Conservation (phyloP, 495 filamentous ascomycete species). For the Geoglossum glabrum region DNA sequence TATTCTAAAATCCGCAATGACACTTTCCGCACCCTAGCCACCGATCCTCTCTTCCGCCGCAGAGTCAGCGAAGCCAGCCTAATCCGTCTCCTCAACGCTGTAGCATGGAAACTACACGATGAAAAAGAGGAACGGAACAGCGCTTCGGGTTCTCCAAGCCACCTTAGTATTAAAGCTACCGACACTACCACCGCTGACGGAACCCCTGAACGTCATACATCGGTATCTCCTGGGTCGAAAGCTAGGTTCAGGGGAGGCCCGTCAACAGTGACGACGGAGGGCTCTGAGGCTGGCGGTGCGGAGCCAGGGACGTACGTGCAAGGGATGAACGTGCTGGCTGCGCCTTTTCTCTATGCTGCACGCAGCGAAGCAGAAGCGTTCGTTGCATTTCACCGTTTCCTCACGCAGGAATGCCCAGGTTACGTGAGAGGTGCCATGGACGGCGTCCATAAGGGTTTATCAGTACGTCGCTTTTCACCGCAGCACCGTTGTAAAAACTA, state of each 20-base stretch:
- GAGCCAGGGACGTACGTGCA: slow-evolving; percentile 82
- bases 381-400: slow-evolving; percentile 69
- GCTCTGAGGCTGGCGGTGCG: slow-evolving; percentile 28
- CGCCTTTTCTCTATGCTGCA: slow-evolving; percentile 88
- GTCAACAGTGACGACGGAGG: slow-evolving; percentile 26
- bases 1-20: slow-evolving; percentile 97
- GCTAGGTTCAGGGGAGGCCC: slow-evolving; percentile 5
- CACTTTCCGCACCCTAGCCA: slow-evolving; percentile 87
- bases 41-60: slow-evolving; percentile 86
- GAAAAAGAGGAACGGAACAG: slow-evolving; percentile 29
- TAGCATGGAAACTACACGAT: slow-evolving; percentile 86
- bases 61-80: slow-evolving; percentile 88
- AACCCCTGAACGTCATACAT: slow-evolving; percentile 9
- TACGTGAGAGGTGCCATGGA: slow-evolving; percentile 96
- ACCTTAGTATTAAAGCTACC: slow-evolving; percentile 11
- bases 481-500: not conserved
- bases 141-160: slow-evolving; percentile 11
- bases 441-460: slow-evolving; percentile 80
- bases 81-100: slow-evolving; percentile 87
- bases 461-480: slow-evolving; percentile 8
- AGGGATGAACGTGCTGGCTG: slow-evolving; percentile 98
- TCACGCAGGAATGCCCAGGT: slow-evolving; percentile 75
- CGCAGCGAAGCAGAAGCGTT: slow-evolving; percentile 91
- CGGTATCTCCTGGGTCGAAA: not conserved
- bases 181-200: slow-evolving; percentile 15